Evolutionary conservation across 495 filamentous ascomycete genomes (phyloP).

Genomic region (Podospora bellae-mahoneyi): DNA sequence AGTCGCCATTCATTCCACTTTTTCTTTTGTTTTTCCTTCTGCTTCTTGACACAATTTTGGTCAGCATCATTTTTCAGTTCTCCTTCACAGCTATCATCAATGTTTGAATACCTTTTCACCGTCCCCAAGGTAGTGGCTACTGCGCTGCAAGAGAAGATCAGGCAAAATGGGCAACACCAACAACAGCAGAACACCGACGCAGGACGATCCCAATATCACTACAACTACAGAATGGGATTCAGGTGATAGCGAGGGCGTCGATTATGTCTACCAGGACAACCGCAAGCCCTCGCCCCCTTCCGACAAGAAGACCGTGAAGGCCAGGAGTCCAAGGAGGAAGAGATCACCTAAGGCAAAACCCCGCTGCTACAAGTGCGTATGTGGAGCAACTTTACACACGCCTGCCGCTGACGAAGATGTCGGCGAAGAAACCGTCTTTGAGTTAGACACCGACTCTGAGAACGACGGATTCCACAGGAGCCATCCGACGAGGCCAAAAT

Average conservation of each 20-base stretch:
- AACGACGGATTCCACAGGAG: slow-evolving; percentile 6
- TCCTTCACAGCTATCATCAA: slow-evolving; percentile 5
- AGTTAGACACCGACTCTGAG: slow-evolving; percentile 23
- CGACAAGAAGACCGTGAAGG: not conserved
- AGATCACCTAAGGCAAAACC: slow-evolving; percentile 18
- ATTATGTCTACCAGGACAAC: slow-evolving; percentile 26
- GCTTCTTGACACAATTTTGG: not conserved
- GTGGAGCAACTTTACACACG: not conserved
- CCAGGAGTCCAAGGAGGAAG: slow-evolving; percentile 19
- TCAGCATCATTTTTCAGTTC: not conserved
- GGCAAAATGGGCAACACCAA: slow-evolving; percentile 22
- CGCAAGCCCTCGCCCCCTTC: not conserved
- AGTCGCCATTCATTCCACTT: not conserved
- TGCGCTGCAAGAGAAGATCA: slow-evolving; percentile 22
- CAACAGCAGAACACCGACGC: slow-evolving; percentile 9
- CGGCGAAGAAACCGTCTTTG: slow-evolving; percentile 17
- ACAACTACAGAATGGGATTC: slow-evolving; percentile 34
- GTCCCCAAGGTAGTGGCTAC: slow-evolving; percentile 21
- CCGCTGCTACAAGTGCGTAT: slow-evolving; percentile 11
- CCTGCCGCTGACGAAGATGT: slow-evolving; percentile 13
- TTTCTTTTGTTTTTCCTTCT: not conserved
- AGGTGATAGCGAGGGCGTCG: slow-evolving; percentile 27
- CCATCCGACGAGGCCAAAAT: not conserved
- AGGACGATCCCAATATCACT: slow-evolving; percentile 17
- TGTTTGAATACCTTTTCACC: slow-evolving; percentile 20